Base-by-base conservation (phyloP, 208 protist species). In the Trypanosoma caninum region DNA sequence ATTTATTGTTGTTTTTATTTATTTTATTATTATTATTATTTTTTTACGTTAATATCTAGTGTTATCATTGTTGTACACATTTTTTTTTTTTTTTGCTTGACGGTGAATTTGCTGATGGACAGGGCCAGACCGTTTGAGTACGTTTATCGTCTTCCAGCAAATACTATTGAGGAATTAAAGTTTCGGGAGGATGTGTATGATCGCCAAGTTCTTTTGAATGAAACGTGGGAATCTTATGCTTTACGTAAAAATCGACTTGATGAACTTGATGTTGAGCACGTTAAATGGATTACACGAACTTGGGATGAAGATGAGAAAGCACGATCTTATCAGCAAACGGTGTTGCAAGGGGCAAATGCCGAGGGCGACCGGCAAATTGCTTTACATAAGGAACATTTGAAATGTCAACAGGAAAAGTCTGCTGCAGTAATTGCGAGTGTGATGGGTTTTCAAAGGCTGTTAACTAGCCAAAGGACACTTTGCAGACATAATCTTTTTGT, bases 251-350 rank as follows among this genome's bases (percentile, higher is more conserved):
- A 69, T 18, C 30, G 53, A 33, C 13, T 44, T 16, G 40, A 65
- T 28, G 38, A 65, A 37, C 25, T 47, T 28, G 37, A 72, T 27
- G 76, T 81, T 28, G 76, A 59, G 25, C 76, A 74, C 27, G 73
- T 78, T 4, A 94, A 94, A 51, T 80, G 74, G 71, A 59, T 79
- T 10, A 87, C 75, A 2, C 81, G 89, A 56, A 91, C 87, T n/a
- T 94, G 87, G 87, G 84, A 85, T 0, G 87, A 80, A 0, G 86
- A 70, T 11, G 69, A 77, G 42, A 11, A 6, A 16, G 41, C 80
- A 18, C 88, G 87, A 37, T 9, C 20, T 3, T 10, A 11, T 7
- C 82, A 93, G 57, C 41, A 14, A 18, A 18, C 33, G 8, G 55
- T 74, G 31, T 68, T 94, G 44, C 34, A 63, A 11, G n/a, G 51